Percentiles rank a stretch among this genome's conserved stretches.
Conservation (phyloP, 2,329 filamentous ascomycete species). For the Hyphodiscus sp. region DNA sequence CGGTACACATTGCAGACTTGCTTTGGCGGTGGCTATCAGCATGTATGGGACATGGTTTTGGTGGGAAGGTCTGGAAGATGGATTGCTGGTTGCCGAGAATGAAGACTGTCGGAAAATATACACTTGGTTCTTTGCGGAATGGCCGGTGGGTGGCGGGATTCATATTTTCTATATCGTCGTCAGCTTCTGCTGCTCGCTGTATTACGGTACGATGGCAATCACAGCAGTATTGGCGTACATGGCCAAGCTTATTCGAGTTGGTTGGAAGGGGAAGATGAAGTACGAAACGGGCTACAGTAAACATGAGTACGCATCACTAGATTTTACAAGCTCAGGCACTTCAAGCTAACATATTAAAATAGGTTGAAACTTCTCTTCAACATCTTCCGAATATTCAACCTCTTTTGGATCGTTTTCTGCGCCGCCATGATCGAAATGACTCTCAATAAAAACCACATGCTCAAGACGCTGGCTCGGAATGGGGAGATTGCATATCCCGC, state of each 20-base stretch:
- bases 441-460: constrained; percentile 26
- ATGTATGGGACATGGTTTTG: constrained; percentile 28
- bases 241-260: constrained; percentile 8
- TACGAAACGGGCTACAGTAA: constrained; percentile 1
- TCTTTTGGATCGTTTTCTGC: constrained; percentile 25
- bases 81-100: constrained; percentile 10
- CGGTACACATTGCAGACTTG: constrained; percentile 23
- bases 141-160: constrained; percentile 18
- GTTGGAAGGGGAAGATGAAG: constrained; percentile 1
- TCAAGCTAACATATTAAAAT: background rate
- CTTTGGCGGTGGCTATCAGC: constrained; percentile 21
- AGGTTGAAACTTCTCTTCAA: constrained; percentile 20
- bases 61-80: constrained; percentile 20
- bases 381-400: constrained; percentile 20
- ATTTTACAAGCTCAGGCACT: too few relatives aligned
- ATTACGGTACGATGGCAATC: constrained; percentile 21
- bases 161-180: constrained; percentile 22
- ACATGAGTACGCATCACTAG: too few relatives aligned
- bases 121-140: constrained; percentile 25
- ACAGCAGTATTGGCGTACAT: constrained; percentile 15
- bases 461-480: background rate
- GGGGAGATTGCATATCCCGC: background rate
- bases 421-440: constrained; percentile 23
- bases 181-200: constrained; percentile 15
- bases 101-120: constrained; percentile 15